Conservation (phyloP, 306 rosid genomes). For the Vicia villosa region DNA sequence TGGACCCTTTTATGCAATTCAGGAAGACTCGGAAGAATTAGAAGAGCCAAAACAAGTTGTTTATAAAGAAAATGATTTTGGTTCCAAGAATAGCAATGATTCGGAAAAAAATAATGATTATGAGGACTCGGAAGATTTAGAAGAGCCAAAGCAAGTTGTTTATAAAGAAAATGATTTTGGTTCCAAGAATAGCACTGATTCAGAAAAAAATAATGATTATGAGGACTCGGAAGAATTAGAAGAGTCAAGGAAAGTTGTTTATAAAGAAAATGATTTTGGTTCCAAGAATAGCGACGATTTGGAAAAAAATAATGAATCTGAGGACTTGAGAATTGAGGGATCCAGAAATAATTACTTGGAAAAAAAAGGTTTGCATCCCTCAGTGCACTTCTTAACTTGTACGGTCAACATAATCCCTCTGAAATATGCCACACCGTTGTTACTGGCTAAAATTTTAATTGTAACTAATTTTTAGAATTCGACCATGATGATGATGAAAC, state of each 20-base stretch:
- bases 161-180: neutral
- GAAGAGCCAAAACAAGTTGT: conserved; percentile 79
- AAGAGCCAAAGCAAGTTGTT: neutral
- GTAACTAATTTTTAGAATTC: conserved; percentile 51
- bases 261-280: no score
- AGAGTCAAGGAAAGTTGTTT: conserved; percentile 70
- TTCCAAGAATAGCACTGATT: conserved; percentile 18
- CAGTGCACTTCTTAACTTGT: conserved; percentile 2
- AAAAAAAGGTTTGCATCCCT: conserved; percentile 55
- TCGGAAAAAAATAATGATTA: neutral
- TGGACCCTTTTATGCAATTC: conserved; percentile 15
- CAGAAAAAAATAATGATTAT: conserved; percentile 28
- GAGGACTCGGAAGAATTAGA: conserved; percentile 63
- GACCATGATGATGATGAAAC: conserved; percentile 38
- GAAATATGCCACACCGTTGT: conserved; percentile 22
- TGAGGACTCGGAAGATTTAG: neutral
- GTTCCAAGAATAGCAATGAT: neutral
- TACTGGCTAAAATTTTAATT: conserved; percentile 26
- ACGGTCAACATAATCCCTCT: conserved; percentile 24
- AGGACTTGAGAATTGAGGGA: conserved; percentile 45
- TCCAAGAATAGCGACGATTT: no score
- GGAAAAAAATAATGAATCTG: conserved; percentile 36
- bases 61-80: neutral
- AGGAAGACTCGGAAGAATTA: conserved; percentile 68
- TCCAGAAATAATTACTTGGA: conserved; percentile 37